Evolutionary conservation across 1,139 yeast genomes (phyloP).

Genomic region (Taiozyma onychis): DNA sequence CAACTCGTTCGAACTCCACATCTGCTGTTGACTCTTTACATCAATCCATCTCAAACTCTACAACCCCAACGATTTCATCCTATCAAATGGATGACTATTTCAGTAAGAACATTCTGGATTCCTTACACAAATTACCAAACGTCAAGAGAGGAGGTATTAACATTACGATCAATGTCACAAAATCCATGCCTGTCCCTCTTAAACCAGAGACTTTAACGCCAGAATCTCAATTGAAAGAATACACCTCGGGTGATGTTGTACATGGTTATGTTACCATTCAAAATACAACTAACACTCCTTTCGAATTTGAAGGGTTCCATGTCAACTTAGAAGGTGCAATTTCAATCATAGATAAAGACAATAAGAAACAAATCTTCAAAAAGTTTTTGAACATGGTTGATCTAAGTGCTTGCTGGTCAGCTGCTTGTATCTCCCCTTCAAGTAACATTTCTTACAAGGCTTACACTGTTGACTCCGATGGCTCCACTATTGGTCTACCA

Average conservation of each 20-base stretch:
- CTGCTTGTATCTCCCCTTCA: slow-evolving; percentile 31
- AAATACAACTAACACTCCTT: slow-evolving; percentile 34
- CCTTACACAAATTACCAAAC: slow-evolving; percentile 12
- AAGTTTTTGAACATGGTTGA: slow-evolving; percentile 38
- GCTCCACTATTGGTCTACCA: slow-evolving; percentile 46
- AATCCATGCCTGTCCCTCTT: slow-evolving; percentile 27
- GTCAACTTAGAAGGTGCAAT: slow-evolving; percentile 51
- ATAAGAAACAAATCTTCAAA: slow-evolving; percentile 27
- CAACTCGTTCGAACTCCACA: not conserved
- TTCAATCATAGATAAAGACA: slow-evolving; percentile 26
- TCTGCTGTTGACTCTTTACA: not conserved
- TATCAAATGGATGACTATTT: slow-evolving; percentile 1
- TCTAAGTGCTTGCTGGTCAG: slow-evolving; percentile 37
- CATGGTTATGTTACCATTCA: slow-evolving; percentile 46
- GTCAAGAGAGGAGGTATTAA: slow-evolving; percentile 23
- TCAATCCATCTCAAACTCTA: not conserved
- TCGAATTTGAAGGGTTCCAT: slow-evolving; percentile 52
- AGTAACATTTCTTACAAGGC: slow-evolving; percentile 44
- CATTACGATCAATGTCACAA: slow-evolving; percentile 31
- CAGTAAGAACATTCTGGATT: slow-evolving; percentile 11
- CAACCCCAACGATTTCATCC: not conserved
- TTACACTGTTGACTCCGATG: slow-evolving; percentile 43
- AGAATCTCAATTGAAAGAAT: slow-evolving; percentile 39
- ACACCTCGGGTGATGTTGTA: slow-evolving; percentile 50
- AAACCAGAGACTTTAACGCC: slow-evolving; percentile 9